Conservation (phyloP, 352 stramenopile species). For the Pythium guiyangense region DNA sequence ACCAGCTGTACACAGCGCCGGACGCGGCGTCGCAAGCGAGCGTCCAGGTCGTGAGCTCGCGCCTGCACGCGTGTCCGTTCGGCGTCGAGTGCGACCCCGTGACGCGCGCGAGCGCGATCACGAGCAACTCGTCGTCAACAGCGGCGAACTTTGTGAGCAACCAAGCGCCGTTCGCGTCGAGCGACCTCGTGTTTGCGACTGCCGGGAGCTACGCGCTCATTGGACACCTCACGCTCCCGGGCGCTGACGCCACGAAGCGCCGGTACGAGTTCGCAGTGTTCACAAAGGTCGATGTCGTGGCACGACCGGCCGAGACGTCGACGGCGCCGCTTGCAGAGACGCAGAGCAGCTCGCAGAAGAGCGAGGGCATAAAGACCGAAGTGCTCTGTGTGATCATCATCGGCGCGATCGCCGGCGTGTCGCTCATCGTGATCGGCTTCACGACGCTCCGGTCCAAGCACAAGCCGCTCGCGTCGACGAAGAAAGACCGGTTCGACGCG, state of each 20-base stretch:
- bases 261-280: constrained; percentile 71
- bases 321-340: constrained; percentile 19
- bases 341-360: constrained; percentile 4
- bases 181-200: constrained; percentile 43
- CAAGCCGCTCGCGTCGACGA: constrained; percentile 11
- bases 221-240: constrained; percentile 60
- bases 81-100: constrained; percentile 56
- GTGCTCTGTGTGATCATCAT: constrained; percentile 67
- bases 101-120: constrained; percentile 28
- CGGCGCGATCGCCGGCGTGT: constrained; percentile 58
- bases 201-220: constrained; percentile 49
- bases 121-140: constrained; percentile 43
- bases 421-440: constrained; percentile 58
- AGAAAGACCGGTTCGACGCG: constrained; percentile 12
- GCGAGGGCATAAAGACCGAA: constrained; percentile 47
- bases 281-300: constrained; percentile 34
- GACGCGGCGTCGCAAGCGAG: constrained; percentile 51
- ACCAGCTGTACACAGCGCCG: constrained; percentile 31
- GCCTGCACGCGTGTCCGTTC: constrained; percentile 40
- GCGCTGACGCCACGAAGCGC: constrained; percentile 26
- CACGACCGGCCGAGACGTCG: constrained; percentile 19
- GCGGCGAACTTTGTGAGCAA: constrained; percentile 51
- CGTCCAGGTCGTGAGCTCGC: constrained; percentile 52
- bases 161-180: constrained; percentile 42
- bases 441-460: constrained; percentile 49